Evolutionary conservation across 2,329 filamentous ascomycete species (phyloP).

Genomic region (Sporothrix phasma): DNA sequence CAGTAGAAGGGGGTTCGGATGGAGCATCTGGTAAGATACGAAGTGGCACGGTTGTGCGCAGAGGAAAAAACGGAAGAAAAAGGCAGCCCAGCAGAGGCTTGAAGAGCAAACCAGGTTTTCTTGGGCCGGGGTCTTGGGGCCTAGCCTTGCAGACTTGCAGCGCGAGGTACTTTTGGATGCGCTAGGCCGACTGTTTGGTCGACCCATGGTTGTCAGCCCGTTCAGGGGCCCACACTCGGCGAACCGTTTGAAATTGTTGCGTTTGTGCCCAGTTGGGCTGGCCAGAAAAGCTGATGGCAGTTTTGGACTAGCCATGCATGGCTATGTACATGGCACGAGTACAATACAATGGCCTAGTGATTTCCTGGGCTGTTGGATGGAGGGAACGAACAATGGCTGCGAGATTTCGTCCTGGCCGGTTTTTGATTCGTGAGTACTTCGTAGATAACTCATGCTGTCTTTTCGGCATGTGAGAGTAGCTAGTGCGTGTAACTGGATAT

Average conservation of each 20-base stretch:
- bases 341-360: too few relatives aligned
- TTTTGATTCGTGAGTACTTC: too few relatives aligned
- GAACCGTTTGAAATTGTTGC: not conserved
- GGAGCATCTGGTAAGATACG: not conserved
- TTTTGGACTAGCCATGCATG: not conserved
- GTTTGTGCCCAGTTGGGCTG: not conserved
- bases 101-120: not conserved
- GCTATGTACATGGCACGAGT: too few relatives aligned
- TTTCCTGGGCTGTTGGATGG: not conserved
- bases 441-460: too few relatives aligned
- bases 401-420: too few relatives aligned
- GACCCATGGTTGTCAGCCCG: not conserved
- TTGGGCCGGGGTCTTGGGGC: constrained; percentile 8
- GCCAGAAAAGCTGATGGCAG: not conserved
- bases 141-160: not conserved
- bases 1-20: not conserved
- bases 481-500: too few relatives aligned
- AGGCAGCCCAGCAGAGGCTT: not conserved
- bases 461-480: too few relatives aligned
- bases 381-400: too few relatives aligned
- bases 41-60: not conserved
- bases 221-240: not conserved
- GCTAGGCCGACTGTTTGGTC: not conserved
- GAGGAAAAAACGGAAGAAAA: too few relatives aligned
- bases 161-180: not conserved